Percentiles rank a stretch among this genome's conserved stretches.
Evolutionary conservation across 345 rosid genomes (phyloP).

Genomic region (Populus deltoides): DNA sequence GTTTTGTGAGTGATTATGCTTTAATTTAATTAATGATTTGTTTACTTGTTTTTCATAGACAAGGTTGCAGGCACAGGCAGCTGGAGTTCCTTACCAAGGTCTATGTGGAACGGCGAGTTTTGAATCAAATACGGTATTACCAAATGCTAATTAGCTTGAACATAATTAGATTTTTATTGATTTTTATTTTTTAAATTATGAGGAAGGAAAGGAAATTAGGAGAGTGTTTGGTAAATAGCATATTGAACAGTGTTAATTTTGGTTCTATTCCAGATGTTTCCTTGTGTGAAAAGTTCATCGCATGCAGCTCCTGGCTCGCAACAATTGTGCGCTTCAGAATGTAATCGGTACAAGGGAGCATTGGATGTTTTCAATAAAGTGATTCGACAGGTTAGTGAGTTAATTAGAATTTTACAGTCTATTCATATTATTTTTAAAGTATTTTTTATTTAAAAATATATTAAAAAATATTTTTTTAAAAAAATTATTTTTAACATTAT

Average conservation of each 20-base stretch:
- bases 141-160: neutral
- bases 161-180: neutral
- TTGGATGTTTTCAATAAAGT: conserved; percentile 84
- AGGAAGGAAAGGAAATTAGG: neutral
- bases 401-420: neutral
- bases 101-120: conserved; percentile 13
- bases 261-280: conserved; percentile 52
- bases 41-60: conserved; percentile 38
- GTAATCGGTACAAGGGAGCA: conserved; percentile 89
- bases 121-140: conserved; percentile 2
- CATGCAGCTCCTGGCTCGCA: conserved; percentile 75
- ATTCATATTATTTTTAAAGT: too few species aligned
- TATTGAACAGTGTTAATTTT: conserved; percentile 2
- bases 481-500: too few species aligned
- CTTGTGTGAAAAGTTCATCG: conserved; percentile 76
- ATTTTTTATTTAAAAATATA: too few species aligned
- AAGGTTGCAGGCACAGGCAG: conserved; percentile 95
- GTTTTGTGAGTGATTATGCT: neutral
- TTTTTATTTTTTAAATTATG: neutral
- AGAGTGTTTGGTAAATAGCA: neutral
- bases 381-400: conserved; percentile 66
- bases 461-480: too few species aligned
- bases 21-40: neutral
- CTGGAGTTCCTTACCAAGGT: conserved; percentile 49
- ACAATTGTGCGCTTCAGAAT: conserved; percentile 86